These are phyloP conservation scores for Mycena amicta DNA, from an alignment of 768 basidiomycete species.

Conservation along the genomic window DNA sequence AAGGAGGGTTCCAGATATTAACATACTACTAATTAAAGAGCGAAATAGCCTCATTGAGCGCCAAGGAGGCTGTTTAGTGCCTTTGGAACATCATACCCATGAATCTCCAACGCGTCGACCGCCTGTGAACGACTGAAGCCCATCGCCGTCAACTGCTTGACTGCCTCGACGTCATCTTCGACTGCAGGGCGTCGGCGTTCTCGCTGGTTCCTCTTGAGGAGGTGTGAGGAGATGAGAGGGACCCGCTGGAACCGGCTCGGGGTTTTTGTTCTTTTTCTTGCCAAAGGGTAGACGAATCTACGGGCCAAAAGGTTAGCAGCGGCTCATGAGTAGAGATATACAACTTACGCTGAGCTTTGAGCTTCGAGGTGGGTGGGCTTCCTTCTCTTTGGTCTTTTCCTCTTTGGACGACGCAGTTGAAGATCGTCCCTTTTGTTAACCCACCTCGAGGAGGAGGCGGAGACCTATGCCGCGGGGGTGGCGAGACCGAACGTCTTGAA, in stretches of 20 bases:
- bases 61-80: slow-evolving; percentile 77
- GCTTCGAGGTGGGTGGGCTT: slow-evolving; percentile 54
- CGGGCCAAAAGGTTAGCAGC: slow-evolving; percentile 6
- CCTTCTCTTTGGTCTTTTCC: slow-evolving; percentile 58
- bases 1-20: background rate
- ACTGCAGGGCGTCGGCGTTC: slow-evolving; percentile 52
- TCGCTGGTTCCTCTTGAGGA: slow-evolving; percentile 47
- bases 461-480: slow-evolving; percentile 39
- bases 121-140: slow-evolving; percentile 87
- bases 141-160: slow-evolving; percentile 84
- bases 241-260: slow-evolving; percentile 45
- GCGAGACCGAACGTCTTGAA: slow-evolving; percentile 35
- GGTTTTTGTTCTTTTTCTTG: slow-evolving; percentile 69
- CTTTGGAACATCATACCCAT: slow-evolving; percentile 78
- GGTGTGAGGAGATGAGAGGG: slow-evolving; percentile 42
- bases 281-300: slow-evolving; percentile 82
- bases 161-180: slow-evolving; percentile 74
- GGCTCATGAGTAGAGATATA: slow-evolving; percentile 1
- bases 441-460: slow-evolving; percentile 56
- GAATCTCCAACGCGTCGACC: slow-evolving; percentile 79
- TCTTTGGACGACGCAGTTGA: slow-evolving; percentile 67
- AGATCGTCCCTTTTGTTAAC: slow-evolving; percentile 59
- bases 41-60: slow-evolving; percentile 4
- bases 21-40: background rate
- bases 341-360: slow-evolving; percentile 78